Evolutionary conservation across 495 filamentous ascomycete species (phyloP), one percentile per base, ranked within the genome.

Genomic region (Xylaria cubensis): DNA sequence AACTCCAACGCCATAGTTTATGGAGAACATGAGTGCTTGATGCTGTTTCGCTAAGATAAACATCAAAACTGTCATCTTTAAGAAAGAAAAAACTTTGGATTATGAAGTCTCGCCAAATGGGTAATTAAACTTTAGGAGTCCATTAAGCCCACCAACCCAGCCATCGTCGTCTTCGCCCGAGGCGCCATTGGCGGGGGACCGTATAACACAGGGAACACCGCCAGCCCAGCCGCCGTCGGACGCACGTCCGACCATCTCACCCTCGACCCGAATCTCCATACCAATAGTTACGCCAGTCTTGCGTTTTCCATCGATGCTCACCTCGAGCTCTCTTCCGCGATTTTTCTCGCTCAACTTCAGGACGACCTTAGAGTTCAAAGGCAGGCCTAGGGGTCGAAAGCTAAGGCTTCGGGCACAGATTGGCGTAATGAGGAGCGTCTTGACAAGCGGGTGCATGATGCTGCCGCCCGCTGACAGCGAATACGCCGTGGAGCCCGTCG

Each of bases 141-240:
- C 93, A 81, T 98, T 98, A 81, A 99, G 81, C 8, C 97, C 96
- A 1, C 95, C 96, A 19, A 99, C 96, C 97, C 97, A 99, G 17
- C 93, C 93, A 80, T 98, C 96, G 74, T 91, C 90, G 74, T 92
- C 91, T 77, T 91, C 88, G 0, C 81, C 82, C 51, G 78, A 80
- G 36, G 65, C 80, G 32, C 77, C 82, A 70, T 75, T 82, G 58
- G 80, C 78, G 1, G 82, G 75, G 0, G 82, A 82, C 34, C 89
- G 80, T 59, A 92, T 92, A 24, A 93, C 89, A 75, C 90, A 91
- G 13, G 91, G 91, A 42, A 94, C 91, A 0, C 92, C 92, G 13
- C 91, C 91, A 7, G 79, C 78, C 88, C 89, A 90, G 42, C 80
- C 76, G 41, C 85, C 86, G 24, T 82, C 82, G 32, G 71, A 68